Percentiles rank a stretch among this genome's conserved stretches.
phyloP scores from a whole-genome alignment of 805 yeast genomes.

The Myxozyma melibiosi region DNA sequence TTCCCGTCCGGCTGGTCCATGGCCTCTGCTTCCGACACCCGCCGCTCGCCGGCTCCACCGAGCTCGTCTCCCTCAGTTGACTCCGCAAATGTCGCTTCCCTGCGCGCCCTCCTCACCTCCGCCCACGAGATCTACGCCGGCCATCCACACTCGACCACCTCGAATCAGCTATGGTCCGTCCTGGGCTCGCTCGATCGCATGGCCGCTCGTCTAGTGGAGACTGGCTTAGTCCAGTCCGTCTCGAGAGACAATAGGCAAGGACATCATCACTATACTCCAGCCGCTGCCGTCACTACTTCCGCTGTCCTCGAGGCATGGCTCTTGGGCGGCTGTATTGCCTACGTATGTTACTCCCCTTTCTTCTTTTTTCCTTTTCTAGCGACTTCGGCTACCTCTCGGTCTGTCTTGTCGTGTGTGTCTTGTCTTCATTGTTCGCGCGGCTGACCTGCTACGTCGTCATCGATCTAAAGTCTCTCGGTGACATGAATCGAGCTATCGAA shows the following conservation, averaged over 20 bases:
- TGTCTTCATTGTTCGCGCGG: too few species aligned
- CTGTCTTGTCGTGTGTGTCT: background rate
- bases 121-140: constrained; percentile 23
- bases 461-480: constrained; percentile 26
- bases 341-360: constrained; percentile 33
- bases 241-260: background rate
- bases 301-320: constrained; percentile 31
- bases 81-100: constrained; percentile 6
- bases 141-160: constrained; percentile 23
- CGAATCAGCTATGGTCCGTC: constrained; percentile 23
- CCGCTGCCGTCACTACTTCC: constrained; percentile 6
- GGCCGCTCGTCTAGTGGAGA: constrained; percentile 4
- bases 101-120: constrained; percentile 19
- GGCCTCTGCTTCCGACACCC: constrained; percentile 7
- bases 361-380: too few species aligned
- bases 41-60: constrained; percentile 5
- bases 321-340: constrained; percentile 38
- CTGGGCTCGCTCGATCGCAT: constrained; percentile 20
- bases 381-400: too few species aligned
- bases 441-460: too few species aligned
- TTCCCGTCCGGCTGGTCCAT: too few species aligned
- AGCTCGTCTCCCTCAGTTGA: constrained; percentile 2
- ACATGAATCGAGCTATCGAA: constrained; percentile 23
- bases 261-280: constrained; percentile 3
- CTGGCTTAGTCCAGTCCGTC: constrained; percentile 12